Conservation (phyloP, 169 alveolate genomes). For the Toxoplasma gondii region DNA sequence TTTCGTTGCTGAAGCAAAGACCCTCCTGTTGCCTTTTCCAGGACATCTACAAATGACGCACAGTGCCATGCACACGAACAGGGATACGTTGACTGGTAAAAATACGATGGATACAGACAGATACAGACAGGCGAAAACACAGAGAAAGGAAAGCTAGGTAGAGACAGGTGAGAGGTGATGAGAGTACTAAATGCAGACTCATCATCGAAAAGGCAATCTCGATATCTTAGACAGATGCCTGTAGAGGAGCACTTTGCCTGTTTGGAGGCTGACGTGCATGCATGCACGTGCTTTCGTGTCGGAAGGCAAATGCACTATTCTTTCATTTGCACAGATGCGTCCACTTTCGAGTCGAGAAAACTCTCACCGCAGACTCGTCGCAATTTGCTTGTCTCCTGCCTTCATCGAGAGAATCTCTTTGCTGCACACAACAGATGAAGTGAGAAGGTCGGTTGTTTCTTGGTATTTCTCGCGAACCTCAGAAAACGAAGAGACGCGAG, state of each 20-base stretch:
- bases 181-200: too few species aligned
- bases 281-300: neutral
- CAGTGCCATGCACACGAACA: too few species aligned
- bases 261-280: neutral
- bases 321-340: neutral
- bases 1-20: too few species aligned
- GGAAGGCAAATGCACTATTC: neutral
- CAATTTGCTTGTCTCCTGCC: neutral
- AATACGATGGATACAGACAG: neutral
- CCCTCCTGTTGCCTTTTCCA: too few species aligned
- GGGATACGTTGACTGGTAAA: neutral
- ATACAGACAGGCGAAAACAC: neutral
- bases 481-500: too few species aligned
- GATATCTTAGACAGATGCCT: neutral
- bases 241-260: neutral
- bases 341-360: neutral
- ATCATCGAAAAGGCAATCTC: too few species aligned
- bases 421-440: neutral
- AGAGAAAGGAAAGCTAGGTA: too few species aligned
- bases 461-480: too few species aligned
- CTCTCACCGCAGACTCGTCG: neutral
- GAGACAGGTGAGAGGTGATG: too few species aligned
- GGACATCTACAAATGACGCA: too few species aligned
- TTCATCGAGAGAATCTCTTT: constrained; percentile 3
- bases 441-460: neutral